Percentiles rank a stretch among this genome's conserved stretches.
These are phyloP conservation scores for Lentinus brumalis DNA, from an alignment of 768 basidiomycete species.

Conservation along the genomic window DNA sequence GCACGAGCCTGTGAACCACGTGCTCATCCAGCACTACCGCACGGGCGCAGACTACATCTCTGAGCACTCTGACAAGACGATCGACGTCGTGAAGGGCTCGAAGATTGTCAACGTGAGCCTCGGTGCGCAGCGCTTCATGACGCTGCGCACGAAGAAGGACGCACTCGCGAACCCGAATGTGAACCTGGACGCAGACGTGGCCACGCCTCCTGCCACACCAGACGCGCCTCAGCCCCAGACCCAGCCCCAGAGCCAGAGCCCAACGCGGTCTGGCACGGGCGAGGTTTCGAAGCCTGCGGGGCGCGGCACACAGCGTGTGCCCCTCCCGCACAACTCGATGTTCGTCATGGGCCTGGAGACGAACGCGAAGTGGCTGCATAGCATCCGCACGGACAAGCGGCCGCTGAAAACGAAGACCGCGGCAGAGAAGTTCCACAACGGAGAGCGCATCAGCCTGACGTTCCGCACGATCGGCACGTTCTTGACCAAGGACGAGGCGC, in stretches of 20 bases:
- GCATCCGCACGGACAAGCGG: constrained; percentile 77
- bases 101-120: constrained; percentile 81
- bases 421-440: constrained; percentile 56
- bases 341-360: constrained; percentile 78
- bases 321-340: constrained; percentile 80
- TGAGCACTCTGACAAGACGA: constrained; percentile 86
- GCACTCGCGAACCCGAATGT: constrained; percentile 6
- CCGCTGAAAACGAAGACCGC: constrained; percentile 50
- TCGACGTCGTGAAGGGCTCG: constrained; percentile 75
- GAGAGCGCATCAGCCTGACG: constrained; percentile 77
- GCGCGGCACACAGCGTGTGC: constrained; percentile 54
- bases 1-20: constrained; percentile 76
- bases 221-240: background rate
- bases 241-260: background rate
- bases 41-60: constrained; percentile 81
- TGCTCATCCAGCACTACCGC: constrained; percentile 81
- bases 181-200: background rate
- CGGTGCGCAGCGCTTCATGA: constrained; percentile 78
- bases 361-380: constrained; percentile 75
- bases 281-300: background rate
- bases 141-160: constrained; percentile 66
- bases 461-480: constrained; percentile 82
- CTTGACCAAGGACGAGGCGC: constrained; percentile 48
- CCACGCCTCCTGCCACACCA: background rate
- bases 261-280: background rate